Evolutionary conservation across 805 yeast species (phyloP), one percentile per base, ranked within the genome.

Genomic region (Barnettozyma sp.): DNA sequence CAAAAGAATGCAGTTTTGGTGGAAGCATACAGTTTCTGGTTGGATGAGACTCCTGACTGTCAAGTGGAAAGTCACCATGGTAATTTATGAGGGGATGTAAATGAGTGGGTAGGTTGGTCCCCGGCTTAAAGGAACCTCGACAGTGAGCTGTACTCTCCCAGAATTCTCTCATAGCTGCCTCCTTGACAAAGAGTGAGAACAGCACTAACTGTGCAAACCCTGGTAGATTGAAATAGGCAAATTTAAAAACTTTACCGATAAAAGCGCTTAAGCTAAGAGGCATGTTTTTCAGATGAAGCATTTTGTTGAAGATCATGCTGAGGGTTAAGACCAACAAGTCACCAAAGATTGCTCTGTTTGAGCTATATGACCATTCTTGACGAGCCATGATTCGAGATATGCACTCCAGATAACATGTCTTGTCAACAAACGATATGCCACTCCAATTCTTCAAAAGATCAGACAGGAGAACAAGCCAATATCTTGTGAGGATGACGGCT

Each of bases 221-320:
- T 1, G 71, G 70, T 4, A 78, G 47, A 36, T 65, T 52, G 46
- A 71, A 66, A 41, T 68, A 78, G 10, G 72, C 50, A 48, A 67
- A 67, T 1, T 82, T 79, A 56, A 77, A 76, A 3, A 74, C 64
- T 52, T 78, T 78, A 2, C 84, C 84, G 17, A 73, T 62, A 42
- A 78, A 77, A 2, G 82, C 52, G 30, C 40, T 48, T 9, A 49
- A 19, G 5, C 45, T 33, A 2, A 46, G 29, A 3, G 54, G 38
- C 6, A 38, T 15, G 2, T 38, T 37, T 34, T 50, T 50, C 32
- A 46, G 15, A 11, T 39, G 35, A 17, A 50, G 34, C 17, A 48
- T 26, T 14, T 28, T 39, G 11, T 31, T 41, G 34, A 41, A 48
- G 22, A 41, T 39, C 22, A 35, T 22, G 14, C 27, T 34, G 5